Base-by-base conservation (phyloP, 345 rosid species). In the Euclidium syriacum region DNA sequence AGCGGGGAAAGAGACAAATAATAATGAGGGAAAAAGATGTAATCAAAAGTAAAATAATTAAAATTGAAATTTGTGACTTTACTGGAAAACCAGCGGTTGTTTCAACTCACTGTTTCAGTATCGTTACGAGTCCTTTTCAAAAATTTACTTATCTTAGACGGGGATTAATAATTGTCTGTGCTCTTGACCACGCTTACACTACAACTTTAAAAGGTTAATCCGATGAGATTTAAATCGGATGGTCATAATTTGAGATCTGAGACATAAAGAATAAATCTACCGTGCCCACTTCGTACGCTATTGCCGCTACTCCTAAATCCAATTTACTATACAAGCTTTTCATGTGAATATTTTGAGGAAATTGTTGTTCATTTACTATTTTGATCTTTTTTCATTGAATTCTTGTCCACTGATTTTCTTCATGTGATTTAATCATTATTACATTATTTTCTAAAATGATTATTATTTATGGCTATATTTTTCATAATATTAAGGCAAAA, bases 1-100 rank as follows among this genome's bases (percentile, higher is more conserved):
- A 67, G 53, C 72, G 71, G 33, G 62, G 71, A 64, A 59, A 50
- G 72, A 65, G 62, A 65, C 70, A 49, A 58, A 72, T 9, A 26
- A 30, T 30, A 19, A 65, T 47, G 50, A 51, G 12, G 9, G n/a
- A 16, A 1, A 23, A 5, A n/a, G 7, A 7, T 6, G 23, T 50
- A 65, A 62, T 52, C 42, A 12, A 64, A 46, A 35, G 32, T 46
- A 26, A 35, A 54, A 6, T 66, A 35, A 23, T 32, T 4, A 48
- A 34, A 65, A 66, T 10, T 52, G 42, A 30, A 65, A 9, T 1
- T 44, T 24, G 70, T 54, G 42, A 25, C 70, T 67, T 67, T 55
- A 65, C 55, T 52, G 30, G n/a, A 30, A 64, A 30, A 34, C 47
- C 23, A 66, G 71, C 71, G 71, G 63, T 66, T 32, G 55, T 32